A percentile compares a stretch with the other conserved stretches of the same genome.
phyloP scores from a whole-genome alignment of 257 asterid genomes.

The Rehmannia glutinosa region DNA sequence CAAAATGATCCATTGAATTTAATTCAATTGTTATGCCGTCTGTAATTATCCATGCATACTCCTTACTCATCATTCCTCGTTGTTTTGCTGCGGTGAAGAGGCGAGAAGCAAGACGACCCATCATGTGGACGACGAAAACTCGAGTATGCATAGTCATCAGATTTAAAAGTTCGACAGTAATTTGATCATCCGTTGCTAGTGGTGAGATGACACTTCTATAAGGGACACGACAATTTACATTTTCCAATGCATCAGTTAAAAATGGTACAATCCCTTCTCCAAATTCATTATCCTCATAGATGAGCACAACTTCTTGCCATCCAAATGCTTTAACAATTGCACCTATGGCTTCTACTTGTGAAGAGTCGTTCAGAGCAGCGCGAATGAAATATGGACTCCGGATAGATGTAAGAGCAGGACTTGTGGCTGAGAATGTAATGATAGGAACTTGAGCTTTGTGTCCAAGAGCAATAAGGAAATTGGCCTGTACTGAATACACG shows the following conservation, averaged over 20 bases:
- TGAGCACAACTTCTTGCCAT: slow-evolving; percentile 32
- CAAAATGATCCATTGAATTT: slow-evolving; percentile 14
- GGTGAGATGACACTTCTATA: slow-evolving; percentile 30
- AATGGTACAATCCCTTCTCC: slow-evolving; percentile 41
- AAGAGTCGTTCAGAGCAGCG: slow-evolving; percentile 23
- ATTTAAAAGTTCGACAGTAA: slow-evolving; percentile 30
- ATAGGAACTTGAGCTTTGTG: slow-evolving; percentile 35
- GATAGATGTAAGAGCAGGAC: slow-evolving; percentile 35
- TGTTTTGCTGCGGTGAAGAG: slow-evolving; percentile 25
- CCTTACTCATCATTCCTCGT: slow-evolving; percentile 31
- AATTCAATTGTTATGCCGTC: slow-evolving; percentile 24
- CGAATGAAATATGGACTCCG: slow-evolving; percentile 34
- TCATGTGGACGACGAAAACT: slow-evolving; percentile 37
- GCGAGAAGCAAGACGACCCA: slow-evolving; percentile 14
- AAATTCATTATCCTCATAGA: slow-evolving; percentile 25
- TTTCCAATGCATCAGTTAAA: slow-evolving; percentile 28
- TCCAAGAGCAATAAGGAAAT: slow-evolving; percentile 34
- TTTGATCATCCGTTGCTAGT: slow-evolving; percentile 30
- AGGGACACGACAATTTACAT: slow-evolving; percentile 21
- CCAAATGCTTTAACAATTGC: slow-evolving; percentile 34
- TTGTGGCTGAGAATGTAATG: slow-evolving; percentile 43
- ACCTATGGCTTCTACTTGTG: slow-evolving; percentile 32
- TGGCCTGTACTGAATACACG: slow-evolving; percentile 31
- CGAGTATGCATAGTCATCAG: slow-evolving; percentile 40
- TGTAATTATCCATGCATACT: slow-evolving; percentile 35